Conservation (phyloP, 306 rosid species). For the Ochetophila trinervis region DNA sequence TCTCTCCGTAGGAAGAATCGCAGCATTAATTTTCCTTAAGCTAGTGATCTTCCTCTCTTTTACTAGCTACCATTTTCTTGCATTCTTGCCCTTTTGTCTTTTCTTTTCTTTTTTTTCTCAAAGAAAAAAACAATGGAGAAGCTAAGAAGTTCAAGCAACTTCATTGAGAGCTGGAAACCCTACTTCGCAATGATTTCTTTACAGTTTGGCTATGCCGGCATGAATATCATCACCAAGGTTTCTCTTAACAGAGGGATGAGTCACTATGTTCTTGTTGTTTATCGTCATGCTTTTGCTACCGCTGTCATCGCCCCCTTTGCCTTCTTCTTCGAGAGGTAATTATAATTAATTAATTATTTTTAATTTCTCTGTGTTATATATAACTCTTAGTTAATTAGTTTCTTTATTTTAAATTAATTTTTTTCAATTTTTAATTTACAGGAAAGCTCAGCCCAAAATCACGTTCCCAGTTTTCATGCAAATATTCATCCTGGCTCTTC, state of each 20-base stretch:
- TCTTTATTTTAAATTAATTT: neutral
- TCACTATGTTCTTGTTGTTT: slow-evolving; percentile 89
- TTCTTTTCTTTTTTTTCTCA: neutral
- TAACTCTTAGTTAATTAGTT: no score
- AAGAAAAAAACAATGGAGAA: slow-evolving; percentile 30
- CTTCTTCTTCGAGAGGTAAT: slow-evolving; percentile 70
- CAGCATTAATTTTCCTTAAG: no score
- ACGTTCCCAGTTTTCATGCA: slow-evolving; percentile 67
- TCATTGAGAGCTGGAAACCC: slow-evolving; percentile 57
- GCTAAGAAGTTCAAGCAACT: slow-evolving; percentile 32
- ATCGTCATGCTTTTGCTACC: slow-evolving; percentile 84
- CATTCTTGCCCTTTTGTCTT: no score
- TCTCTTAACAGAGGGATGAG: slow-evolving; percentile 89
- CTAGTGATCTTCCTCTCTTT: no score
- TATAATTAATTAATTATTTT: neutral
- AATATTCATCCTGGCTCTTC: slow-evolving; percentile 67
- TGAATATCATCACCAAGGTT: slow-evolving; percentile 75
- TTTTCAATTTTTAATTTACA: slow-evolving; percentile 31
- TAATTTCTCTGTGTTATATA: neutral
- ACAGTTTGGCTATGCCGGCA: slow-evolving; percentile 86
- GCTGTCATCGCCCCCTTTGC: slow-evolving; percentile 71
- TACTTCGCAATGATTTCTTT: slow-evolving; percentile 82
- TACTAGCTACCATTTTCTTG: no score
- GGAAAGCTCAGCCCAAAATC: slow-evolving; percentile 76
- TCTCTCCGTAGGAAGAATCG: no score